phyloP scores from a whole-genome alignment of 306 rosid species.

The Vigna radiata region DNA sequence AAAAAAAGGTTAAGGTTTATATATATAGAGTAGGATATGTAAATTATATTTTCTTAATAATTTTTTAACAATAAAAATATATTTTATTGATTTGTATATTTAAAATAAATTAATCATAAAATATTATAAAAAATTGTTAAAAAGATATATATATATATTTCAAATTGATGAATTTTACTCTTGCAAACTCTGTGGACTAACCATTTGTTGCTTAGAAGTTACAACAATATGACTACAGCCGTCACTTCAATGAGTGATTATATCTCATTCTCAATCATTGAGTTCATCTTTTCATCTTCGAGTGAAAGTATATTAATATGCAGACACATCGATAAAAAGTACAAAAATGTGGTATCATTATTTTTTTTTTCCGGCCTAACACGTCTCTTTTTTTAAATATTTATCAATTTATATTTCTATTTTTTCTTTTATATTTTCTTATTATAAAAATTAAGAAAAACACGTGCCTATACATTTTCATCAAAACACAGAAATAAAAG shows the following conservation, averaged over 20 bases:
- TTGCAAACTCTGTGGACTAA: not conserved
- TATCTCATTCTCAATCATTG: slow-evolving; percentile 4
- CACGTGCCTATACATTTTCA: no score
- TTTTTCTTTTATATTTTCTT: no score
- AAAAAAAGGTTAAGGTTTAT: no score
- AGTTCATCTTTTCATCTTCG: not conserved
- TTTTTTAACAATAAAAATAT: no score
- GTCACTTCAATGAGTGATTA: slow-evolving; percentile 33
- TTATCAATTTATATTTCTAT: not conserved
- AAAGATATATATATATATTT: no score
- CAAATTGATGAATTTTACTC: not conserved
- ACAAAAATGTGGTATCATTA: not conserved
- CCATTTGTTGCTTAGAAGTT: slow-evolving; percentile 20
- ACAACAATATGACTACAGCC: not conserved
- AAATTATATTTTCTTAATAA: no score
- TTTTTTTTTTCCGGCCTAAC: not conserved
- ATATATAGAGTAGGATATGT: no score
- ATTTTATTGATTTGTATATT: no score
- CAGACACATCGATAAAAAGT: not conserved
- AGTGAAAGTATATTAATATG: not conserved
- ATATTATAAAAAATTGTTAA: no score
- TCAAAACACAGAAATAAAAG: no score
- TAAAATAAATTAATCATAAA: no score
- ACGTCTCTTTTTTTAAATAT: not conserved
- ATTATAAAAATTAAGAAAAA: no score